phyloP scores from a whole-genome alignment of 2,329 filamentous ascomycete genomes.

The Aspergillus costaricaensis region DNA sequence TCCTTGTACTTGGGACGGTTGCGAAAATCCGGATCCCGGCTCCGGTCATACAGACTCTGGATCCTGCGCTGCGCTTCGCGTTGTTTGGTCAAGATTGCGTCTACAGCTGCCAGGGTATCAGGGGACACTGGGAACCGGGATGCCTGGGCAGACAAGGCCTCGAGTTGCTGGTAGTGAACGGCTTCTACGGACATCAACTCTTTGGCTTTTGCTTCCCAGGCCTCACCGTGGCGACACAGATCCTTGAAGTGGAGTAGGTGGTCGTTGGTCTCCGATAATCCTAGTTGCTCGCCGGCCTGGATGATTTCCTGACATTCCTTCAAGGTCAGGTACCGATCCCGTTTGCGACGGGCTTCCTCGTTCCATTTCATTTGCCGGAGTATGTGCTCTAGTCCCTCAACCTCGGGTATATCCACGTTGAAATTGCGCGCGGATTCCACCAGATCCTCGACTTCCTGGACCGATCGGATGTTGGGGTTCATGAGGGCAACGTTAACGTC shows the following conservation, averaged over 20 bases:
- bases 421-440: conserved; percentile 87
- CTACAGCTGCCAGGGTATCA: conserved; percentile 78
- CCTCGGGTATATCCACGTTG: conserved; percentile 87
- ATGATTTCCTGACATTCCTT: conserved; percentile 79
- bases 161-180: conserved; percentile 91
- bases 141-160: conserved; percentile 85
- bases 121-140: conserved; percentile 75
- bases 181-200: conserved; percentile 90
- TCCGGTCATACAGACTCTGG: conserved; percentile 75
- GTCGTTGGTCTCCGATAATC: conserved; percentile 77
- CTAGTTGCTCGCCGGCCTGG: conserved; percentile 72
- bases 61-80: conserved; percentile 91
- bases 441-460: conserved; percentile 80
- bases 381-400: conserved; percentile 76
- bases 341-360: conserved; percentile 69
- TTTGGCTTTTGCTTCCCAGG: conserved; percentile 91
- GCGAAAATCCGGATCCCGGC: conserved; percentile 70
- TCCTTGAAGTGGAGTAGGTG: conserved; percentile 75
- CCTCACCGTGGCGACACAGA: conserved; percentile 72
- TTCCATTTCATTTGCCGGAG: conserved; percentile 89
- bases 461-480: conserved; percentile 63
- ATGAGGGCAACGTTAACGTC: conserved; percentile 71
- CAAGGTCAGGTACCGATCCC: conserved; percentile 69
- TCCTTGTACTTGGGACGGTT: conserved; percentile 85
- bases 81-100: conserved; percentile 93